Percentiles rank a stretch among this genome's conserved stretches.
phyloP scores from a whole-genome alignment of 768 basidiomycete genomes.

The Candolleomyces efflorescens region DNA sequence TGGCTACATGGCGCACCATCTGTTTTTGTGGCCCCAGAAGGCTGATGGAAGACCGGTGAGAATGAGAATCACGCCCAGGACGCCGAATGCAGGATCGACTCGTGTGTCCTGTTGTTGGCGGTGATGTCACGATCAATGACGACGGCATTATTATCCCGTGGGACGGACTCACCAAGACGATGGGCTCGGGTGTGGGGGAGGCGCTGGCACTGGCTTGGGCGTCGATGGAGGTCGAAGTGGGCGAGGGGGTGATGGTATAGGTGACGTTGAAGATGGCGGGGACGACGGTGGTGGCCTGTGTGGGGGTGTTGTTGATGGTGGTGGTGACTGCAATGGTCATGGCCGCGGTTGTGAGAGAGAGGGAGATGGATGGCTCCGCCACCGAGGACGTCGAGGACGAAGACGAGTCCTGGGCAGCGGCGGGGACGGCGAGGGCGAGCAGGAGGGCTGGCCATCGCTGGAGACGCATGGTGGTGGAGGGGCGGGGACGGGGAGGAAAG shows the following conservation, averaged over 20 bases:
- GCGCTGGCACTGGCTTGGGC: slow-evolving; percentile 38
- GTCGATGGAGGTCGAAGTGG: slow-evolving; percentile 33
- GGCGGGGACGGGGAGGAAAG: slow-evolving; percentile 3
- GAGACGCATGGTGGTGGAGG: slow-evolving; percentile 8
- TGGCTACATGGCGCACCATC: slow-evolving; percentile 64
- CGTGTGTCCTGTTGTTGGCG: slow-evolving; percentile 49
- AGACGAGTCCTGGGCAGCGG: not conserved
- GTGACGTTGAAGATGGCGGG: slow-evolving; percentile 65
- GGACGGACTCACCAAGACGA: slow-evolving; percentile 31
- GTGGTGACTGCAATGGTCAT: slow-evolving; percentile 49
- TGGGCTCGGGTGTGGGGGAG: slow-evolving; percentile 44
- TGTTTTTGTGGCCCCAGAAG: slow-evolving; percentile 92
- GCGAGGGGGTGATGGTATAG: slow-evolving; percentile 43
- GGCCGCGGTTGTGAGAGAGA: slow-evolving; percentile 46
- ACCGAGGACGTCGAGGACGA: not conserved
- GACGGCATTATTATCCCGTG: not conserved
- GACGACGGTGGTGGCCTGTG: slow-evolving; percentile 49
- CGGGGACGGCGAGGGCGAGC: not conserved
- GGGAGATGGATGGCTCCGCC: slow-evolving; percentile 30
- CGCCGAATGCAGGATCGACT: slow-evolving; percentile 85
- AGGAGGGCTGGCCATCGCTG: slow-evolving; percentile 4
- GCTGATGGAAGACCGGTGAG: slow-evolving; percentile 86
- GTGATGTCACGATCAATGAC: slow-evolving; percentile 22
- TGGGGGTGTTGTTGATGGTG: slow-evolving; percentile 42
- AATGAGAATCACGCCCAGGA: slow-evolving; percentile 84